Evolutionary conservation across 495 filamentous ascomycete species (phyloP).

Genomic region (Chlorociboria aeruginascens): DNA sequence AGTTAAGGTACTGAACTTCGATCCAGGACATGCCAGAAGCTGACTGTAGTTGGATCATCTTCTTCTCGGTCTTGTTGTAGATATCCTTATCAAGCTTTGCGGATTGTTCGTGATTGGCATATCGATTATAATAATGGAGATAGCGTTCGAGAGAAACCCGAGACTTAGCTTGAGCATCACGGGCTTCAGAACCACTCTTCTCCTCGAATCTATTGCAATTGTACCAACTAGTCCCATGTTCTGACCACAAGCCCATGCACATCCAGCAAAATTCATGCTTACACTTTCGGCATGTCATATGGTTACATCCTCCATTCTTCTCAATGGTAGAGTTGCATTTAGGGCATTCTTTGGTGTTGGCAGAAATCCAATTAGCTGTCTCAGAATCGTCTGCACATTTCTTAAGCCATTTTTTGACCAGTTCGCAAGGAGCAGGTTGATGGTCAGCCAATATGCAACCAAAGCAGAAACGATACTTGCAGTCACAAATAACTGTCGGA

Average conservation of each 20-base stretch:
- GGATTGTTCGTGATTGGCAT: slow-evolving; percentile 97
- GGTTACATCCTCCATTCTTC: slow-evolving; percentile 98
- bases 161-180: slow-evolving; percentile 82
- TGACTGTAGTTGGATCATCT: slow-evolving; percentile 91
- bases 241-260: slow-evolving; percentile 98
- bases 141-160: slow-evolving; percentile 86
- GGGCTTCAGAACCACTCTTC: slow-evolving; percentile 80
- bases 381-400: slow-evolving; percentile 98
- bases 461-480: slow-evolving; percentile 84
- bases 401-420: slow-evolving; percentile 94
- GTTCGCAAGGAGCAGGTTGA: slow-evolving; percentile 78
- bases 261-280: slow-evolving; percentile 99
- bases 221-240: slow-evolving; percentile 99
- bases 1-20: slow-evolving; percentile 91
- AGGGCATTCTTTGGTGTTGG: slow-evolving; percentile 96
- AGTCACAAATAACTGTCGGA: slow-evolving; percentile 76
- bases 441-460: slow-evolving; percentile 91
- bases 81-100: slow-evolving; percentile 95
- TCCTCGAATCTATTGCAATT: slow-evolving; percentile 97
- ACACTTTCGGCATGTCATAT: slow-evolving; percentile 99
- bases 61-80: slow-evolving; percentile 92
- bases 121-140: slow-evolving; percentile 96
- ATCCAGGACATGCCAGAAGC: slow-evolving; percentile 97
- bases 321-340: slow-evolving; percentile 94
- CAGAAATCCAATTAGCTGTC: slow-evolving; percentile 98